Evolutionary conservation across 352 stramenopile genomes (phyloP), one percentile per base, ranked within the genome.

Genomic region (Aphanomyces invadans): DNA sequence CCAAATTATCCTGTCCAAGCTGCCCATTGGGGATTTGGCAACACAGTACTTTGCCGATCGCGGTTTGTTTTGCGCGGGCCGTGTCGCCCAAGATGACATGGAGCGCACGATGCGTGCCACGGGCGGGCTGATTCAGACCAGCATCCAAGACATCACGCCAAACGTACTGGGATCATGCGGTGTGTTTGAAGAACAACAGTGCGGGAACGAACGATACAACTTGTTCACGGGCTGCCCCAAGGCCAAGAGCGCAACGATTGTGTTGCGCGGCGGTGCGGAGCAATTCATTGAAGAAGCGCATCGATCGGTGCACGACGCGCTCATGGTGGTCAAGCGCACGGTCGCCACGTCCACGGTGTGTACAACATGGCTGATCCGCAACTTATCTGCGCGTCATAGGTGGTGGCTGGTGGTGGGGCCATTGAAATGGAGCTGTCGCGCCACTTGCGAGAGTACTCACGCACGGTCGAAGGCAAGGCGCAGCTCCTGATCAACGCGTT

Each of bases 1-100:
- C 63, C 97, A 99, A 76, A 98, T 99, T 77, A 97, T 99, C 28
- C 76, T 99, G 64, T 98, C 92, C 64, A 98, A 96, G 76, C 80
- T 98, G 36, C 92, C 93, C 25, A 89, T 98, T 46, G 93, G 93
- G 42, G 88, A 99, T 82, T 83, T 99, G 68, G 97, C 96, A 0
- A 99, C 97, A 42, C 97, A 99, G 76, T 99, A 99, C 85, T 99
- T 99, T 83, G 96, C 97, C 2, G 97, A 99, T 79, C 79, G 95
- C 28, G 95, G 96, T 17, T 73, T 99, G 1, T 99, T 99, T 76
- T 99, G 96, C 78, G 97, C 97, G 0, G 97, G 97, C 45, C 90
- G 97, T 62, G 96, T 99, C 2, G 76, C 89, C 0, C 92, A 98
- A 71, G 96, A 97, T 54, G 97, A 99, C 76, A 95, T 99, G 83